Percentiles rank a stretch among this genome's conserved stretches.
These are phyloP conservation scores for Colletotrichum sublineola DNA, from an alignment of 2,329 filamentous ascomycete species.

Conservation along the genomic window DNA sequence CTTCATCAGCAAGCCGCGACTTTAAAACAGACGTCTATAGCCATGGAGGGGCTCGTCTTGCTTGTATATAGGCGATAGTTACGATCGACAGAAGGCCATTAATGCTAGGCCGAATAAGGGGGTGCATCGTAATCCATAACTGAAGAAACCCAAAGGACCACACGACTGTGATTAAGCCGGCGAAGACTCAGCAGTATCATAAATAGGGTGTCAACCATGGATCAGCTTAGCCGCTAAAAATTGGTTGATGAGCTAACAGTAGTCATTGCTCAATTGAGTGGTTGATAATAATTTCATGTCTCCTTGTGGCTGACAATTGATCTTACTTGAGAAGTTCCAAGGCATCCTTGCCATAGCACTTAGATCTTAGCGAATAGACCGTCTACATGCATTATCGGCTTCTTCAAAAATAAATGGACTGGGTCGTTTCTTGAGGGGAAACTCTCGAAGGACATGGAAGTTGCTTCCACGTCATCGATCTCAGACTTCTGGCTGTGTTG, in stretches of 20 bases:
- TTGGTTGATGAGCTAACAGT: too few species aligned
- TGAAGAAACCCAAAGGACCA: too few species aligned
- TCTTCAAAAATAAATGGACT: not conserved
- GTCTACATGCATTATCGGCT: not conserved
- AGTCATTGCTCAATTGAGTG: not conserved
- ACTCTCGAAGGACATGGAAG: not conserved
- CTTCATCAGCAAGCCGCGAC: not conserved
- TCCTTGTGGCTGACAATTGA: not conserved
- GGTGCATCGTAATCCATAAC: too few species aligned
- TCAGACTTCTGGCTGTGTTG: not conserved
- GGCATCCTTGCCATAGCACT: not conserved
- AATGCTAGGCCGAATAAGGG: too few species aligned
- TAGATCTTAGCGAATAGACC: not conserved
- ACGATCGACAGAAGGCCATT: not conserved
- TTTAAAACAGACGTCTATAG: fast-evolving
- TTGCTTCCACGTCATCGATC: too few species aligned
- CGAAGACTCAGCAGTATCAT: too few species aligned
- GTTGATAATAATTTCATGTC: not conserved
- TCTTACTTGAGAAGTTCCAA: not conserved
- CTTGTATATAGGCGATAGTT: not conserved
- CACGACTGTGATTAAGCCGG: too few species aligned
- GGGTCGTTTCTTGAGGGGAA: not conserved
- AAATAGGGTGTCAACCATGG: too few species aligned
- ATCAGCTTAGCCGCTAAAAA: too few species aligned
- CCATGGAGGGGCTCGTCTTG: not conserved